Evolutionary conservation across 2,329 filamentous ascomycete species (phyloP).

Genomic region (Dryadomyces sulphureus): DNA sequence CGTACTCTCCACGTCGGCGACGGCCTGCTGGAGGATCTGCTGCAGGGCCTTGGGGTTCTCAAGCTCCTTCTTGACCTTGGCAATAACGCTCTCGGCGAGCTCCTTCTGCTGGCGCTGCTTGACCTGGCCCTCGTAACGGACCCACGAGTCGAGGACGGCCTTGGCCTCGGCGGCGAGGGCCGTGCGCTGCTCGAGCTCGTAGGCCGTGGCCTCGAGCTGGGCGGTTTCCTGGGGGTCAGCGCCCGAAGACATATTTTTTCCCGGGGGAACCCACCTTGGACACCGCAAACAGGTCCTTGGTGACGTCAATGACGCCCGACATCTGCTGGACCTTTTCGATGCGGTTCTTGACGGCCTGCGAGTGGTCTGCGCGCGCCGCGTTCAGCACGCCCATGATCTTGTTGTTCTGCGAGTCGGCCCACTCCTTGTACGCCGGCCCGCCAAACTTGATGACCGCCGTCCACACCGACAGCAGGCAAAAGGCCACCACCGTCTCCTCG

Average conservation of each 20-base stretch:
- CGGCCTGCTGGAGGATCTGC: conserved; percentile 95
- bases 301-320: conserved; percentile 85
- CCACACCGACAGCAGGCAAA: conserved; percentile 91
- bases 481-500: conserved; percentile 90
- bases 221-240: conserved; percentile 68
- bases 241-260: too few relatives aligned
- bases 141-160: conserved; percentile 92
- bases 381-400: conserved; percentile 96
- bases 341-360: conserved; percentile 82
- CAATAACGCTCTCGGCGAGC: conserved; percentile 81
- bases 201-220: conserved; percentile 86
- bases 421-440: conserved; percentile 81
- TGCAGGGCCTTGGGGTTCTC: conserved; percentile 95
- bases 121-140: conserved; percentile 95
- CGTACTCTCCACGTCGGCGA: conserved; percentile 89
- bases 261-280: conserved; percentile 60
- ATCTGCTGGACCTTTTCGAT: conserved; percentile 94
- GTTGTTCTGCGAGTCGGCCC: conserved; percentile 75
- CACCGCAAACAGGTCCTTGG: conserved; percentile 92
- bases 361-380: conserved; percentile 86
- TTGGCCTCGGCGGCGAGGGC: conserved; percentile 88
- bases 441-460: conserved; percentile 83
- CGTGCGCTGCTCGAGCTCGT: conserved; percentile 93
- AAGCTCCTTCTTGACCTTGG: conserved; percentile 97
- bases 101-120: conserved; percentile 98